Base-by-base conservation (phyloP, 371 early-diverging fungal species). In the Mycotypha africana region DNA sequence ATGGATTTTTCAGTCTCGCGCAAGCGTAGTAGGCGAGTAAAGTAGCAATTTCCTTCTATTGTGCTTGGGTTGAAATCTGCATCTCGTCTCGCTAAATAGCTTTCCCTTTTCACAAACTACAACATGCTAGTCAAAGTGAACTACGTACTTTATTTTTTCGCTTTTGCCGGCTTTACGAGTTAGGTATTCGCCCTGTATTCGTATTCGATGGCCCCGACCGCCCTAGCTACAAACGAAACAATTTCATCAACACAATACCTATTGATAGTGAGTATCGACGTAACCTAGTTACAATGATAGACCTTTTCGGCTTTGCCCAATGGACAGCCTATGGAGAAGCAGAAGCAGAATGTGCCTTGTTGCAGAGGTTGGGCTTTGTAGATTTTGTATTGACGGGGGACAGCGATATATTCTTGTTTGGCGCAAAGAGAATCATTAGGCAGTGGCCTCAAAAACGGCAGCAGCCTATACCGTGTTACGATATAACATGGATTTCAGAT, bases 291-390 rank as follows among this genome's bases (percentile, higher is more conserved):
- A 11, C 12, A 9, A 15, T 68, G 36, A 53, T 68, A 2, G 21
- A 44, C 4, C 21, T 52, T 10, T 72, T 72, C 31, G 45, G 51
- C 2, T 72, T 65, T 28, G 34, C 39, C 2, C 21, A 44, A 8
- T 72, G 72, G 72, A 17, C 60, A 2, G 65, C 68, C 0, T 38
- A 60, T 35, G 72, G 72, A 0, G 72, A 72, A 38, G 72, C 72
- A 8, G 72, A 67, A 42, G 72, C 72, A 1, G 72, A 72, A 37
- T 72, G 72, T 34, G 72, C 68, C 0, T 42, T 55, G n/a, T 24
- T 72, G 0, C 53, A 60, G 30, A 47, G 62, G 16, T 45, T 62
- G 4, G 61, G 55, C 0, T 53, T 53, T 46, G 68, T 63, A 0
- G 68, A 72, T 52, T 14, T 63, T 0, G 53, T 72, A 2, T 33